These are phyloP conservation scores for Mycena crocata DNA, from an alignment of 768 basidiomycete genomes.

Conservation along the genomic window DNA sequence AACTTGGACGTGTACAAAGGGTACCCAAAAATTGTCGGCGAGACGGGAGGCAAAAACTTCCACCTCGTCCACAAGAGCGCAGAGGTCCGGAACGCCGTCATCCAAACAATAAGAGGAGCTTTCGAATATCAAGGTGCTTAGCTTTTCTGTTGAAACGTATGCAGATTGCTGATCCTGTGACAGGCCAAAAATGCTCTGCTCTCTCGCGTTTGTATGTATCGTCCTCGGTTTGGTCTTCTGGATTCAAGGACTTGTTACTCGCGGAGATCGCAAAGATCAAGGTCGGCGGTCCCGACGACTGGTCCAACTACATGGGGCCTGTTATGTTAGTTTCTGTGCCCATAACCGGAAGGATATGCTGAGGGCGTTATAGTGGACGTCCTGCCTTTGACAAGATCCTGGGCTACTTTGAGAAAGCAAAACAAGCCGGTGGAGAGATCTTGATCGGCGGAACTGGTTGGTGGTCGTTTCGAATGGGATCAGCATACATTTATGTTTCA, in stretches of 20 bases:
- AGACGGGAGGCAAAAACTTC: conserved; percentile 99
- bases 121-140: conserved; percentile 93
- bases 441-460: conserved; percentile 85
- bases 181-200: conserved; percentile 97
- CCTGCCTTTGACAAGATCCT: conserved; percentile 91
- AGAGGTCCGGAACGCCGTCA: conserved; percentile 88
- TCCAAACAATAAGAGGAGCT: conserved; percentile 87
- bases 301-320: conserved; percentile 92
- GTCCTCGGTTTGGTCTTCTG: conserved; percentile 83
- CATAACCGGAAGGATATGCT: conserved; percentile 1
- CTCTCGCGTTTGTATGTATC: conserved; percentile 93
- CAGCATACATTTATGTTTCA: neutral
- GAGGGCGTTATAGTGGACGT: conserved; percentile 64
- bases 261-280: conserved; percentile 85
- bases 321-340: conserved; percentile 77
- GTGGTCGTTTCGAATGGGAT: conserved; percentile 30
- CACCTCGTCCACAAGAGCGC: conserved; percentile 92
- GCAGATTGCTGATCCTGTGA: neutral
- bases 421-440: conserved; percentile 89
- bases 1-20: conserved; percentile 90
- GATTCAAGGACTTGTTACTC: conserved; percentile 87
- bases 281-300: conserved; percentile 82
- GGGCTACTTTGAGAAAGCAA: conserved; percentile 87
- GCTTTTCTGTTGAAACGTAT: neutral
- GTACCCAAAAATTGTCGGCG: conserved; percentile 96